Conservation (phyloP, 768 basidiomycete genomes). For the Punctularia strigosozonata region DNA sequence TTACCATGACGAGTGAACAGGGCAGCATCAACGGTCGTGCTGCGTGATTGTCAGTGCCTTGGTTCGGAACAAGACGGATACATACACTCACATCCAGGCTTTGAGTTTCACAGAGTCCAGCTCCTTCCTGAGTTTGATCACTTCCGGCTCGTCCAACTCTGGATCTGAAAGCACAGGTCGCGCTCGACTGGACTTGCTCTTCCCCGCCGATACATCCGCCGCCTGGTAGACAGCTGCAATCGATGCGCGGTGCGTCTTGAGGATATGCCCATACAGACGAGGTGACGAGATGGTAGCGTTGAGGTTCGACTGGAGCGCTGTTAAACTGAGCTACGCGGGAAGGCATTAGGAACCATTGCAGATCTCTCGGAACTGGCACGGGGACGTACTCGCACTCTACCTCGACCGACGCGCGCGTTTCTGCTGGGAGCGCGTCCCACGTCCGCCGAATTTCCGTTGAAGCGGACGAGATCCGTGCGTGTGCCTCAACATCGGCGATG, state of each 20-base stretch:
- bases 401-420: slow-evolving; percentile 11
- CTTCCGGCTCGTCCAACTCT: slow-evolving; percentile 31
- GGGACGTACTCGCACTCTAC: slow-evolving; percentile 23
- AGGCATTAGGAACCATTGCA: background rate
- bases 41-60: slow-evolving; percentile 15
- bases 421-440: slow-evolving; percentile 6
- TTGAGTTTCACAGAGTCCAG: slow-evolving; percentile 41
- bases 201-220: slow-evolving; percentile 22
- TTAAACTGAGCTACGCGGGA: slow-evolving; percentile 33
- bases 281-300: slow-evolving; percentile 43
- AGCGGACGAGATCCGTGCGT: slow-evolving; percentile 1
- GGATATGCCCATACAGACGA: slow-evolving; percentile 41
- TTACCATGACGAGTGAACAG: slow-evolving; percentile 54
- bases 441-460: slow-evolving; percentile 2
- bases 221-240: slow-evolving; percentile 25
- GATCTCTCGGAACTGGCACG: background rate
- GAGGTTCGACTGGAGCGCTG: slow-evolving; percentile 34
- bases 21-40: slow-evolving; percentile 39
- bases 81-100: slow-evolving; percentile 46
- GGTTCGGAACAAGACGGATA: background rate
- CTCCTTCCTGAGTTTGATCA: slow-evolving; percentile 32
- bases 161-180: slow-evolving; percentile 26
- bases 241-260: slow-evolving; percentile 37
- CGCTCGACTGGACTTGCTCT: slow-evolving; percentile 23
- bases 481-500: slow-evolving; percentile 11